Conservation (phyloP, 1,284 basidiomycete species). For the Ustilago trichophora region DNA sequence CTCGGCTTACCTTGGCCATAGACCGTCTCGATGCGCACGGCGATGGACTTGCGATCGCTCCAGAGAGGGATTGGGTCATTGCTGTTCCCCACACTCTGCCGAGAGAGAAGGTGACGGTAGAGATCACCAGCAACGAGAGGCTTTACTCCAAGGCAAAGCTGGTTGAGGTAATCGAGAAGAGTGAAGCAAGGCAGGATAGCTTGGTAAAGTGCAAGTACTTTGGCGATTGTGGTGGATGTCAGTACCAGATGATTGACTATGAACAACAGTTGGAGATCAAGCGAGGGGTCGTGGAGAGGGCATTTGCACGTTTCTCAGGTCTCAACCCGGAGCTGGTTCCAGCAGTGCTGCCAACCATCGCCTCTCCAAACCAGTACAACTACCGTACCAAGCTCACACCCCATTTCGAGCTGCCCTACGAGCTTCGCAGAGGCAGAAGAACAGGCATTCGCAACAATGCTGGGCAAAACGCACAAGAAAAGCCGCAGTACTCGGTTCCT, state of each 20-base stretch:
- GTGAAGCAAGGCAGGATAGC: conserved; percentile 26
- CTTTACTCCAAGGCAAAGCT: conserved; percentile 56
- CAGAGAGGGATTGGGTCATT: conserved; percentile 56
- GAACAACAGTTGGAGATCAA: conserved; percentile 86
- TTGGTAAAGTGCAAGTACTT: conserved; percentile 64
- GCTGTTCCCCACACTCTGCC: conserved; percentile 60
- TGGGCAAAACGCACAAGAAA: conserved; percentile 43
- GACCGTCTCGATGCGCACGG: conserved; percentile 63
- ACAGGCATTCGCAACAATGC: conserved; percentile 64
- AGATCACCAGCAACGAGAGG: conserved; percentile 54
- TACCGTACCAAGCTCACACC: conserved; percentile 98
- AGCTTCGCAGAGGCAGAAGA: conserved; percentile 59
- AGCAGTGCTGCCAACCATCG: conserved; percentile 77
- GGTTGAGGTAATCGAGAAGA: conserved; percentile 39
- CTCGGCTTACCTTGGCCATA: conserved; percentile 49
- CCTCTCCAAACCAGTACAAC: conserved; percentile 85
- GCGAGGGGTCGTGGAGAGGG: conserved; percentile 82
- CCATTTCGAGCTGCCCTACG: conserved; percentile 86
- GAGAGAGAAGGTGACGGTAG: conserved; percentile 52
- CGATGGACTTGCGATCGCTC: conserved; percentile 58
- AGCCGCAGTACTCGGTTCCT: conserved; percentile 73
- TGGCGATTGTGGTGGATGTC: conserved; percentile 63
- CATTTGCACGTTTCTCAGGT: conserved; percentile 71
- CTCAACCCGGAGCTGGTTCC: conserved; percentile 75
- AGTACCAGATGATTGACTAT: conserved; percentile 75